Conservation (phyloP, 2,329 filamentous ascomycete genomes). For the Dendrostoma leiphaemia region DNA sequence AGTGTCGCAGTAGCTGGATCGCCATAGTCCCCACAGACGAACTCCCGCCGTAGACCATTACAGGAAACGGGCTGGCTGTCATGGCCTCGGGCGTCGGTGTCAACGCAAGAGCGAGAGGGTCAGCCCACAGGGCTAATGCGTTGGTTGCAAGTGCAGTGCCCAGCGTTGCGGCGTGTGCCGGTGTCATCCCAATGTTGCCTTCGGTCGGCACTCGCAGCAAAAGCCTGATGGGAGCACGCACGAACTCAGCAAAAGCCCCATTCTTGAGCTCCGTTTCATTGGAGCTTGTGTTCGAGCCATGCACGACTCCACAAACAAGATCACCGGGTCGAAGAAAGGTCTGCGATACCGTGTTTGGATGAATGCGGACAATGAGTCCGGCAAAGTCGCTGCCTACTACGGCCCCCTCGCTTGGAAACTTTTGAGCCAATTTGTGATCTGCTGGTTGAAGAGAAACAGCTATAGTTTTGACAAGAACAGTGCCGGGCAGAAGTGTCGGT, state of each 20-base stretch:
- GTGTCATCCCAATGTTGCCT: constrained; percentile 27
- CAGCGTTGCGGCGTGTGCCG: constrained; percentile 30
- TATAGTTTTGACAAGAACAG: constrained; percentile 18
- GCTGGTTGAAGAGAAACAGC: constrained; percentile 24
- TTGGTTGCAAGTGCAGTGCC: constrained; percentile 15
- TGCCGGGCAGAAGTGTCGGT: constrained; percentile 14
- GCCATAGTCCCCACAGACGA: not conserved
- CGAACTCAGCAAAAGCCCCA: constrained; percentile 36
- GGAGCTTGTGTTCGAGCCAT: constrained; percentile 18
- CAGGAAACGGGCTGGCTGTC: constrained; percentile 31
- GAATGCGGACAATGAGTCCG: constrained; percentile 25
- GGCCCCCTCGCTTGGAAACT: constrained; percentile 22
- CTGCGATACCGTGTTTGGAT: constrained; percentile 16
- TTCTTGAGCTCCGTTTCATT: constrained; percentile 21
- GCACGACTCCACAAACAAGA: constrained; percentile 24
- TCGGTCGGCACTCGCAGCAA: constrained; percentile 28
- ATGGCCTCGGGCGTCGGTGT: not conserved
- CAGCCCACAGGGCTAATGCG: not conserved
- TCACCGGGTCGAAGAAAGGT: constrained; percentile 27
- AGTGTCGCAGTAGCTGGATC: constrained; percentile 1
- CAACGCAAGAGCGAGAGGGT: not conserved
- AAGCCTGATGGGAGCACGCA: constrained; percentile 27
- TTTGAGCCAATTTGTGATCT: constrained; percentile 25
- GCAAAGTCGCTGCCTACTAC: constrained; percentile 30
- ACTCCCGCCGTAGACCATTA: constrained; percentile 19